phyloP scores from a whole-genome alignment of 2,329 filamentous ascomycete genomes.

The Rutstroemia sp. region DNA sequence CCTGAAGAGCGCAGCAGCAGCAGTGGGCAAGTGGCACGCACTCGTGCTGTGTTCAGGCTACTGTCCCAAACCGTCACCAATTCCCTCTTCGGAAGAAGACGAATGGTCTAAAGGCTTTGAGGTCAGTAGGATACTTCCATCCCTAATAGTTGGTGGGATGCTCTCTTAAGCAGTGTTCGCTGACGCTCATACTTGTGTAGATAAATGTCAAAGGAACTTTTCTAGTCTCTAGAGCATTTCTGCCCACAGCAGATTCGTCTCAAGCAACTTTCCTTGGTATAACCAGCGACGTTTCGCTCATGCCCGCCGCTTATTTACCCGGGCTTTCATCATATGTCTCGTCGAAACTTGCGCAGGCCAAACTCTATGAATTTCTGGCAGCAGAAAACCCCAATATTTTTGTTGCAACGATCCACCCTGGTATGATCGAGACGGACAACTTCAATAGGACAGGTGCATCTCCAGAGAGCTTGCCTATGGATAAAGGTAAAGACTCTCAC shows the following conservation, averaged over 20 bases:
- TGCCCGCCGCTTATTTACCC: conserved; percentile 10
- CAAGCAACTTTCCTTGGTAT: conserved; percentile 8
- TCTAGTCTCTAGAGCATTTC: conserved; percentile 29
- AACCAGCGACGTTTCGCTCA: neutral
- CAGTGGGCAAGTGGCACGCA: conserved; percentile 3
- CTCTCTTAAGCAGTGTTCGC: neutral
- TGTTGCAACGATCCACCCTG: conserved; percentile 38
- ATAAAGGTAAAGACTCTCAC: neutral
- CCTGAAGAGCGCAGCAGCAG: neutral
- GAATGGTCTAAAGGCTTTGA: conserved; percentile 30
- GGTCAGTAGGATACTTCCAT: neutral
- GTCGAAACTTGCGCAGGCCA: conserved; percentile 35
- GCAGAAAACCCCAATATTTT: conserved; percentile 34
- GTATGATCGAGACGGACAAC: conserved; percentile 18
- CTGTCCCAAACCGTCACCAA: conserved; percentile 23
- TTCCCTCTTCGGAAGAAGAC: conserved; percentile 25
- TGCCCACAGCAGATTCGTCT: neutral
- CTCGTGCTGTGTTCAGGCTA: conserved; percentile 33
- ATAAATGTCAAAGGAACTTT: conserved; percentile 30
- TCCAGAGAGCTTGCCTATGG: neutral
- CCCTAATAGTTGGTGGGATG: neutral
- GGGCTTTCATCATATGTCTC: conserved; percentile 34
- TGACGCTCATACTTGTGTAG: neutral
- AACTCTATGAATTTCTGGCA: conserved; percentile 36
- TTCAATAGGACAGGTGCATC: neutral